phyloP scores from a whole-genome alignment of 139 green algal species.

The Auxenochlorella pyrenoidosa region DNA sequence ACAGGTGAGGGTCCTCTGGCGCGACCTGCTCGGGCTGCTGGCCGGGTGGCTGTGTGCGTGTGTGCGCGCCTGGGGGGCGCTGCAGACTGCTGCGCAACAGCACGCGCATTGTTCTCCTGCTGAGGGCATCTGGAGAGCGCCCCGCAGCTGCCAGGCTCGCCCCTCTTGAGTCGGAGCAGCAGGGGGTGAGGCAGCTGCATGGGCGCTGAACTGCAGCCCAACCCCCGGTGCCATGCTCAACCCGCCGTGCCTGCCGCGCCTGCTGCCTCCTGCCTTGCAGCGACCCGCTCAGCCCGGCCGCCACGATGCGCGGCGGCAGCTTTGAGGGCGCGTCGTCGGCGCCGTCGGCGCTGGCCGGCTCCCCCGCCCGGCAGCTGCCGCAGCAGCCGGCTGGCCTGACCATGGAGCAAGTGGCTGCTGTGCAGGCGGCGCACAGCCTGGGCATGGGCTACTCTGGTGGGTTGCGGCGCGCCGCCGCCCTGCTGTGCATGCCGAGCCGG shows the following conservation, averaged over 20 bases:
- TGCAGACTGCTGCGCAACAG: too few relatives aligned
- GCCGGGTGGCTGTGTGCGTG: background rate
- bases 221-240: too few relatives aligned
- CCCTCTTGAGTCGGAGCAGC: too few relatives aligned
- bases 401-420: constrained; percentile 35
- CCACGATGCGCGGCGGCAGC: background rate
- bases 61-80: too few relatives aligned
- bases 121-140: too few relatives aligned
- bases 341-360: background rate
- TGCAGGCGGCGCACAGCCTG: constrained; percentile 27
- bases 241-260: too few relatives aligned
- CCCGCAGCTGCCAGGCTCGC: too few relatives aligned
- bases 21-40: background rate
- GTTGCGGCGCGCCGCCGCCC: too few relatives aligned
- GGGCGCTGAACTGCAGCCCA: too few relatives aligned
- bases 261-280: background rate
- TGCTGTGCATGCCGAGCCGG: background rate
- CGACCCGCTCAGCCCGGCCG: background rate
- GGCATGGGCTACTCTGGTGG: background rate
- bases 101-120: too few relatives aligned
- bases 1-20: background rate
- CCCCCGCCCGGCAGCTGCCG: background rate
- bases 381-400: background rate
- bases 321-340: constrained; percentile 5
- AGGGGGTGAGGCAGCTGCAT: too few relatives aligned